Evolutionary conservation across 495 filamentous ascomycete genomes (phyloP).

Genomic region (Neurospora sp.): DNA sequence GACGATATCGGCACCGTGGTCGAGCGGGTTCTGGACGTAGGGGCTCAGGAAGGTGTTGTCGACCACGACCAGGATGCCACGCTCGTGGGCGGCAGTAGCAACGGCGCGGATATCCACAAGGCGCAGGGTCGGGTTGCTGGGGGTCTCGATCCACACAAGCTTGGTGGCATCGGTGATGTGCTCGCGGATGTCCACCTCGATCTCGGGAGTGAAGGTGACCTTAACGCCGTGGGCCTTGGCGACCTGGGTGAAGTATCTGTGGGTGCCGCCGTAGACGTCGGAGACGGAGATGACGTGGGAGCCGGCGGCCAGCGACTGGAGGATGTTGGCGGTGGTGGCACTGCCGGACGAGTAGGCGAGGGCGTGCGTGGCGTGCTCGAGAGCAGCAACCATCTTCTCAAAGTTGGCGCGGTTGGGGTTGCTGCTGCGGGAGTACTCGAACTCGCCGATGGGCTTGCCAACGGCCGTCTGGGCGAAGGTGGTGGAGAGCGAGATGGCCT

Average conservation of each 20-base stretch:
- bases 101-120: conserved; percentile 88
- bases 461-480: conserved; percentile 83
- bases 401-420: conserved; percentile 96
- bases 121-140: conserved; percentile 84
- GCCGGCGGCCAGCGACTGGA: conserved; percentile 84
- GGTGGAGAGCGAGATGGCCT: conserved; percentile 88
- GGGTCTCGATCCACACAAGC: conserved; percentile 94
- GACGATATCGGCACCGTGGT: conserved; percentile 93
- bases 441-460: conserved; percentile 71
- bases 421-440: conserved; percentile 84
- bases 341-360: conserved; percentile 93
- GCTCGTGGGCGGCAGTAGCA: conserved; percentile 68
- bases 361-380: conserved; percentile 87
- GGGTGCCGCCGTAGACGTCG: conserved; percentile 95
- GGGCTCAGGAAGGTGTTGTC: conserved; percentile 98
- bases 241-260: conserved; percentile 98
- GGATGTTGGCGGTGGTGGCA: conserved; percentile 82
- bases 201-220: conserved; percentile 84
- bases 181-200: conserved; percentile 75
- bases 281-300: conserved; percentile 93
- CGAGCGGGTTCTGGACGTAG: conserved; percentile 91
- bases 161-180: conserved; percentile 86
- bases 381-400: conserved; percentile 77
- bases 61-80: conserved; percentile 88
- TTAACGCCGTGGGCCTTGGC: conserved; percentile 87